Conservation (phyloP, 2,329 filamentous ascomycete species). For the Meredithiella fracta region DNA sequence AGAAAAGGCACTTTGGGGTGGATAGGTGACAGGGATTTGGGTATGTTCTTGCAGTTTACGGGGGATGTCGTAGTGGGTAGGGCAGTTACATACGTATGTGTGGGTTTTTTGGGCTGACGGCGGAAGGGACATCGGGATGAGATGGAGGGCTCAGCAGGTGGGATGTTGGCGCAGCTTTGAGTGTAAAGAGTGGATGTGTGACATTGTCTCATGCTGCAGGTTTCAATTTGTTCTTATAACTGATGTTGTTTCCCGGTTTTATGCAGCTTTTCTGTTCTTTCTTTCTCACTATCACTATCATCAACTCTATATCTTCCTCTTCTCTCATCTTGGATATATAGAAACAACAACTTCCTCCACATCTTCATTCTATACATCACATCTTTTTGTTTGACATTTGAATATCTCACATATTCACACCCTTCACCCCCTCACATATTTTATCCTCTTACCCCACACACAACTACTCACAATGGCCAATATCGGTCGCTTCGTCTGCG, state of each 20-base stretch:
- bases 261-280: background rate
- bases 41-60: background rate
- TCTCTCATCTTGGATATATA: background rate
- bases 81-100: too few relatives aligned
- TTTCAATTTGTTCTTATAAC: background rate
- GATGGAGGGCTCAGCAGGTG: background rate
- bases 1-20: background rate
- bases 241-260: background rate
- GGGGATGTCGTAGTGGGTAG: background rate
- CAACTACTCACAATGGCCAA: conserved; percentile 28
- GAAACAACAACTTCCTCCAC: background rate
- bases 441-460: background rate
- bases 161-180: background rate
- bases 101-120: conserved; percentile 3
- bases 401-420: background rate
- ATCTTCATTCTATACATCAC: background rate
- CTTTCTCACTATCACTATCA: background rate
- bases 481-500: conserved; percentile 66
- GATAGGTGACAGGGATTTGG: background rate
- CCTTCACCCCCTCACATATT: background rate
- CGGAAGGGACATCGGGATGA: background rate
- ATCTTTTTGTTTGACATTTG: background rate
- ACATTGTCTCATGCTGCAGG: background rate
- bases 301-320: background rate
- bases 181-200: background rate